Conservation (phyloP, 495 filamentous ascomycete genomes). For the Xylaria cubensis region DNA sequence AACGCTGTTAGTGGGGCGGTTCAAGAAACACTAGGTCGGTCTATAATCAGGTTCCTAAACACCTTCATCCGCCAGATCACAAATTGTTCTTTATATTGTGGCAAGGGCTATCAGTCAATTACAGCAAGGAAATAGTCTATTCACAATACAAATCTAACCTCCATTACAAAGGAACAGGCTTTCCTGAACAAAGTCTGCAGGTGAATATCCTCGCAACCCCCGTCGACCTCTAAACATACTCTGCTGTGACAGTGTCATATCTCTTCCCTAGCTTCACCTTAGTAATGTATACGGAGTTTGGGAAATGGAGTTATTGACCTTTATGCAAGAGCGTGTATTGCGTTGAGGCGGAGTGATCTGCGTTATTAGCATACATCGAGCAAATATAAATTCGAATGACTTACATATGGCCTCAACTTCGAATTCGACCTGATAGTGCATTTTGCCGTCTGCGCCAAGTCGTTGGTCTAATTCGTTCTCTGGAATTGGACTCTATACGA, state of each 20-base stretch:
- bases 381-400: background rate
- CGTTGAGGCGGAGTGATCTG: conserved; percentile 6
- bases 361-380: background rate
- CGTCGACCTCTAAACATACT: background rate
- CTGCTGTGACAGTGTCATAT: conserved; percentile 1
- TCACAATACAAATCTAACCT: background rate
- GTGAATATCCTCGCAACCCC: background rate
- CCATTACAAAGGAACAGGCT: background rate
- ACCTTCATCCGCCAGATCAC: background rate
- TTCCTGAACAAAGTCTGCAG: background rate
- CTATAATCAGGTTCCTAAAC: background rate
- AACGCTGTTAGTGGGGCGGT: background rate
- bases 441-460: conserved; percentile 10
- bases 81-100: background rate
- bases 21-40: background rate
- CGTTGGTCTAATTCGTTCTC: background rate
- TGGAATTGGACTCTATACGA: conserved; percentile 6
- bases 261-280: background rate
- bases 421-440: conserved; percentile 4
- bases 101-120: background rate
- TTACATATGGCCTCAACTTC: conserved; percentile 2
- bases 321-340: conserved; percentile 2
- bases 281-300: background rate
- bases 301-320: background rate
- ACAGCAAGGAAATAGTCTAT: background rate